These are phyloP conservation scores for Penicillium sp. DNA, from an alignment of 2,329 filamentous ascomycete species.

Conservation along the genomic window DNA sequence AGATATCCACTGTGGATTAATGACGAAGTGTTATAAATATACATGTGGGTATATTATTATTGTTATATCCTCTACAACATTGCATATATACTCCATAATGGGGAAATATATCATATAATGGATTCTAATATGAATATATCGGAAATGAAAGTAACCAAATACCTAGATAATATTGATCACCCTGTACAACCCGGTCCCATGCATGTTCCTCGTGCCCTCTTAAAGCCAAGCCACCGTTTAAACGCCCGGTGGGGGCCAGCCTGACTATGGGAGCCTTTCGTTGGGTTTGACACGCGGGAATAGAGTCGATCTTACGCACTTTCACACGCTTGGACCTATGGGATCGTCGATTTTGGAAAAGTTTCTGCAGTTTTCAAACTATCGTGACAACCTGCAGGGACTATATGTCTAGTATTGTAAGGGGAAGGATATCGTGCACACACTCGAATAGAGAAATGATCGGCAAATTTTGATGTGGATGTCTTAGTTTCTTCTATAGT, in stretches of 20 bases:
- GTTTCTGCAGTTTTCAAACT: not conserved
- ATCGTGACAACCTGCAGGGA: not conserved
- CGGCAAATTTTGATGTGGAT: not conserved
- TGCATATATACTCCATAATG: too few species aligned
- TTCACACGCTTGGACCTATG: not conserved
- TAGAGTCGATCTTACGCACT: slow-evolving; percentile 23
- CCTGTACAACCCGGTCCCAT: not conserved
- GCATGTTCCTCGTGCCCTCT: slow-evolving; percentile 9
- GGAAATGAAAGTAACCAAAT: not conserved
- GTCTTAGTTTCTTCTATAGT: not conserved
- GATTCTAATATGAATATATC: not conserved
- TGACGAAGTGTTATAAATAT: slow-evolving; percentile 1
- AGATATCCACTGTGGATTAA: slow-evolving; percentile 1
- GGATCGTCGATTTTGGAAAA: not conserved
- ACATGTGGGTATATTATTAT: not conserved
- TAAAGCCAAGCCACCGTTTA: slow-evolving; percentile 18
- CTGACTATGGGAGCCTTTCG: not conserved
- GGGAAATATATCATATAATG: not conserved
- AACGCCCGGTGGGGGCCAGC: slow-evolving; percentile 19
- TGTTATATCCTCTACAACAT: too few species aligned
- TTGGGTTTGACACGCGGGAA: slow-evolving; percentile 23
- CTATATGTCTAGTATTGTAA: not conserved
- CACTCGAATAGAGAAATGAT: not conserved
- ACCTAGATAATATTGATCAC: not conserved
- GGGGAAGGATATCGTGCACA: not conserved